Evolutionary conservation across 106 monocot species (phyloP).

Genomic region (Narthecium ossifragum): DNA sequence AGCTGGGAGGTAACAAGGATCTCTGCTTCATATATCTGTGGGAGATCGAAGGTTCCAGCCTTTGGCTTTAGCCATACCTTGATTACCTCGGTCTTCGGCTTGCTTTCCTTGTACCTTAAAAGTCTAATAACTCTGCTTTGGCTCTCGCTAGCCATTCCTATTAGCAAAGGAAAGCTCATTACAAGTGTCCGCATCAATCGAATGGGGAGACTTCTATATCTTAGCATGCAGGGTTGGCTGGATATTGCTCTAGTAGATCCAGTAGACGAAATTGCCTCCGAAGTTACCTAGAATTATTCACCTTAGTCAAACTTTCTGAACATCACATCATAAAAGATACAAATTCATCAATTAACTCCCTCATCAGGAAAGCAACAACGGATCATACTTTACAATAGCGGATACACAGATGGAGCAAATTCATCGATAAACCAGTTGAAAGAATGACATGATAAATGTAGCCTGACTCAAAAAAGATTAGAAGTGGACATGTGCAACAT

Average conservation of each 20-base stretch:
- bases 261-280: conserved; percentile 38
- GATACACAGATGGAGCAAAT: background rate
- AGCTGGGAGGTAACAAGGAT: conserved; percentile 38
- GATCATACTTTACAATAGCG: too few relatives aligned
- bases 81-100: conserved; percentile 31
- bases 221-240: conserved; percentile 74
- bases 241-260: conserved; percentile 25
- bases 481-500: too few relatives aligned
- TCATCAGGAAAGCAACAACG: too few relatives aligned
- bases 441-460: background rate
- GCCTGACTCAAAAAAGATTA: background rate
- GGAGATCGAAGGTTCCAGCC: conserved; percentile 51
- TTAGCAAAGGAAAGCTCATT: conserved; percentile 51
- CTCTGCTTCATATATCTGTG: conserved; percentile 51
- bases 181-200: conserved; percentile 47
- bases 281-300: conserved; percentile 49
- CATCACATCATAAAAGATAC: background rate
- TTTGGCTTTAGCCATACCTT: conserved; percentile 47
- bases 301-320: background rate
- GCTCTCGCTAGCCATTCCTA: conserved; percentile 32
- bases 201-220: conserved; percentile 54
- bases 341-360: too few relatives aligned
- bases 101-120: conserved; percentile 42
- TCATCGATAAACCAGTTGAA: background rate
- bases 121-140: conserved; percentile 39